Conservation (phyloP, 805 yeast species). For the Wickerhamiella sergipiensis region DNA sequence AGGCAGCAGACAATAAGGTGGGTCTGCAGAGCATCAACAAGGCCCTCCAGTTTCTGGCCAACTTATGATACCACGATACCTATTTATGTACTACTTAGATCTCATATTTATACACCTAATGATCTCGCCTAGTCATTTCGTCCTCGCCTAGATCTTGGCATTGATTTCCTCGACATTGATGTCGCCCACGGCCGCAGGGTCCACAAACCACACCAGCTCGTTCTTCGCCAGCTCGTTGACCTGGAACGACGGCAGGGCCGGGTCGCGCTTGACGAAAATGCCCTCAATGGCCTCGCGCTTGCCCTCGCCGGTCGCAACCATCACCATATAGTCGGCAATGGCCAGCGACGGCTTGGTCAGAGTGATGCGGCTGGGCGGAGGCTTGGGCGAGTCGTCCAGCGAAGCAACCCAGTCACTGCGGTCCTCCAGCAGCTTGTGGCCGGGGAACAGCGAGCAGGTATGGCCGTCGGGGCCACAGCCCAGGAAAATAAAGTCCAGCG, state of each 20-base stretch:
- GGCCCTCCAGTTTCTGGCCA: slow-evolving; percentile 15
- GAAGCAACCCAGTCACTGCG: slow-evolving; percentile 39
- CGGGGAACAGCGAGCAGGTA: slow-evolving; percentile 87
- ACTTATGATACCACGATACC: neutral
- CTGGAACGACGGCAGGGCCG: slow-evolving; percentile 47
- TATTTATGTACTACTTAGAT: slow-evolving; percentile 5
- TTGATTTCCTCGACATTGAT: neutral
- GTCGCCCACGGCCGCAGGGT: slow-evolving; percentile 58
- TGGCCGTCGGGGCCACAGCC: slow-evolving; percentile 98
- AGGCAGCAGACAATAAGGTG: slow-evolving; percentile 11
- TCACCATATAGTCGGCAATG: slow-evolving; percentile 43
- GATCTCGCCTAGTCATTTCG: too few relatives aligned
- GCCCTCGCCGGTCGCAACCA: slow-evolving; percentile 81
- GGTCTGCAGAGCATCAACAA: slow-evolving; percentile 20
- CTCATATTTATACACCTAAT: too few relatives aligned
- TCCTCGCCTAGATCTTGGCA: slow-evolving; percentile 1
- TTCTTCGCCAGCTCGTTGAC: slow-evolving; percentile 44
- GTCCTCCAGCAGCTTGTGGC: slow-evolving; percentile 54
- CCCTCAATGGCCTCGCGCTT: slow-evolving; percentile 61
- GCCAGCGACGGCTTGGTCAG: slow-evolving; percentile 67
- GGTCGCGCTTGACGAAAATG: slow-evolving; percentile 40
- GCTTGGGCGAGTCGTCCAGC: slow-evolving; percentile 79
- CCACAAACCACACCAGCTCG: slow-evolving; percentile 70
- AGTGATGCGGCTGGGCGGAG: slow-evolving; percentile 83
- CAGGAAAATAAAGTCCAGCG: slow-evolving; percentile 52